Evolutionary conservation across 2,329 filamentous ascomycete genomes (phyloP).

Genomic region (Pyrenophora tritici-repentis): DNA sequence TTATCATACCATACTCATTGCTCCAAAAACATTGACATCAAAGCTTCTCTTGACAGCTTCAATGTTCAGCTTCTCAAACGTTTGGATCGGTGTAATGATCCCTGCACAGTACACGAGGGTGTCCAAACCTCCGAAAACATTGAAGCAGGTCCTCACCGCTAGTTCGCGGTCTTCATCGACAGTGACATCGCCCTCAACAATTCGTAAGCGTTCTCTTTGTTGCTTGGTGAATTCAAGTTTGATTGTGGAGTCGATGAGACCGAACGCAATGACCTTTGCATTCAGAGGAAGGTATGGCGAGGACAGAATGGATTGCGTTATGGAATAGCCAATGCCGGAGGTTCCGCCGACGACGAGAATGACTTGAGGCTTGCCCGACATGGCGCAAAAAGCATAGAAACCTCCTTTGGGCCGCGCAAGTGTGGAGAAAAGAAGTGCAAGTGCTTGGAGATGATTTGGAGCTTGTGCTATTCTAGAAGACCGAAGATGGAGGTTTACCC

Average conservation of each 20-base stretch:
- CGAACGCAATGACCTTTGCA: conserved; percentile 13
- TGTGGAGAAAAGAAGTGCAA: not conserved
- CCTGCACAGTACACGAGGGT: conserved; percentile 33
- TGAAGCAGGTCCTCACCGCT: conserved; percentile 20
- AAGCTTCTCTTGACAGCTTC: conserved; percentile 23
- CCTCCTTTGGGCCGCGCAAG: not conserved
- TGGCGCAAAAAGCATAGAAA: not conserved
- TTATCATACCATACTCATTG: conserved; percentile 28
- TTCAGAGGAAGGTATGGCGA: conserved; percentile 7
- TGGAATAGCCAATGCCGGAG: conserved; percentile 29
- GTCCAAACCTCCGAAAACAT: conserved; percentile 25
- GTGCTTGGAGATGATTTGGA: conserved; percentile 4
- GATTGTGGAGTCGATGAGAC: conserved; percentile 11
- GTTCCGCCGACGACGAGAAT: conserved; percentile 34
- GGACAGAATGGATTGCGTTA: conserved; percentile 19
- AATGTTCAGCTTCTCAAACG: conserved; percentile 25
- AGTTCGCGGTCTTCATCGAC: conserved; percentile 9
- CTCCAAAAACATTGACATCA: conserved; percentile 34
- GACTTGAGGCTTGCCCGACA: conserved; percentile 17
- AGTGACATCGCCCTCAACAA: conserved; percentile 16
- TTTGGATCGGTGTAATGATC: conserved; percentile 29
- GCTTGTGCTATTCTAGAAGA: conserved; percentile 12
- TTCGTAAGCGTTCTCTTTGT: conserved; percentile 11
- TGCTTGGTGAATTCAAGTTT: conserved; percentile 15
- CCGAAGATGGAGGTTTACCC: conserved; percentile 7